Evolutionary conservation across 164 flowering plant genomes (phyloP), one percentile per base, ranked within the genome.

Genomic region (Piper betle): DNA sequence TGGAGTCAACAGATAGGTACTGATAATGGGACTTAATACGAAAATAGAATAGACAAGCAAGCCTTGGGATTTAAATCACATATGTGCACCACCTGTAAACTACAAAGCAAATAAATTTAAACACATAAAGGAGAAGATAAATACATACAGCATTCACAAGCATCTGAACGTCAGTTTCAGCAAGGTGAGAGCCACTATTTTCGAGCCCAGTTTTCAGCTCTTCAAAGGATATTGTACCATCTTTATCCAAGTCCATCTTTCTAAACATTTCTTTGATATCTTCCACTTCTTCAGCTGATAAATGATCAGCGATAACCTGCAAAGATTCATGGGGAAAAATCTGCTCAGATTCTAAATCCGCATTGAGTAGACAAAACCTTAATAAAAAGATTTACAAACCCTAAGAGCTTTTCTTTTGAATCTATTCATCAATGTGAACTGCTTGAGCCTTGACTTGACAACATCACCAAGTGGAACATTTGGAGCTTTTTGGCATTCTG

Each of bases 401-500:
- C 87, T 77, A 55, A 87, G 69, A 48, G 97, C 97, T 67, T 79
- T 87, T 70, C 88, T 89, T 77, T 89, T 89, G 74, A 89, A 89
- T 70, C 92, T 82, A 73, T 89, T 89, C 91, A 89, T 84, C 88
- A 89, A 71, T 18, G 96, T 85, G 72, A 89, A 89, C 76, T 89
- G 94, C 80, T 87, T 87, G 25, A 89, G 84, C 76, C 97, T 82
- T 57, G 97, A 78, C 71, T 81, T 85, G 52, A 89, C 96, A 73
- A 79, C 87, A 78, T 89, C 97, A 40, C 97, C 97, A 70, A 89
- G 94, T 60, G 87, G 83, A 66, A 89, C 88, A 79, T 89, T 85
- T 64, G 97, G 83, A 71, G 92, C 94, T 66, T 87, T 89, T 84
- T 89, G 57, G 89, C 89, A 80, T 89, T 89, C 76, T 76, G 92